Conservation (phyloP, 345 rosid species). For the Hibiscus syriacus region DNA sequence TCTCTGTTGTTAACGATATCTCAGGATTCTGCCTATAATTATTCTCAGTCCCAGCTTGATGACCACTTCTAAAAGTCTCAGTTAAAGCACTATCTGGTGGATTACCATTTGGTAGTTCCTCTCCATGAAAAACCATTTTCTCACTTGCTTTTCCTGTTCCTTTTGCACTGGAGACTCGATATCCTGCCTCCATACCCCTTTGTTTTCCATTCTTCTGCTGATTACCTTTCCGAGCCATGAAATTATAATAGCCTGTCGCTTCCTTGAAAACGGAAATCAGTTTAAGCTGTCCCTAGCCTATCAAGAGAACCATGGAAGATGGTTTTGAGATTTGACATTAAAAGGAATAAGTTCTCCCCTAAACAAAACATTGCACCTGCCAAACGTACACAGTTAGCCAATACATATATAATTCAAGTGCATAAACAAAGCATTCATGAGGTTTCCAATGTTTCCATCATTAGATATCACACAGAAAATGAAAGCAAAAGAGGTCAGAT, state of each 20-base stretch:
- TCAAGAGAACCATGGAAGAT: conserved; percentile 5
- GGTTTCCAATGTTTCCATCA: neutral
- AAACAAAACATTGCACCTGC: conserved; percentile 13
- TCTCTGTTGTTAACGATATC: conserved; percentile 25
- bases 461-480: no score
- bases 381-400: conserved; percentile 3
- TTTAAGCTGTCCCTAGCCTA: conserved; percentile 14
- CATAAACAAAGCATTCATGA: neutral
- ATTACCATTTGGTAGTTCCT: conserved; percentile 36
- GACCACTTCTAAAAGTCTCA: conserved; percentile 12
- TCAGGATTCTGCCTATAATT: neutral
- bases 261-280: conserved; percentile 6
- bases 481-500: no score
- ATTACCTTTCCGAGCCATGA: conserved; percentile 56
- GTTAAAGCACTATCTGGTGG: conserved; percentile 6
- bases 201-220: conserved; percentile 52
- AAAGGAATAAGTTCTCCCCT: neutral
- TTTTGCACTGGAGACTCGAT: conserved; percentile 25
- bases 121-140: conserved; percentile 33
- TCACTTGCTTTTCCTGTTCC: conserved; percentile 38
- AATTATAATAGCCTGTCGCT: conserved; percentile 1
- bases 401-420: neutral
- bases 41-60: conserved; percentile 19
- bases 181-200: conserved; percentile 39
- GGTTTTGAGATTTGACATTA: neutral